Evolutionary conservation across 805 yeast genomes (phyloP).

Genomic region (Metschnikowia peoriensis): DNA sequence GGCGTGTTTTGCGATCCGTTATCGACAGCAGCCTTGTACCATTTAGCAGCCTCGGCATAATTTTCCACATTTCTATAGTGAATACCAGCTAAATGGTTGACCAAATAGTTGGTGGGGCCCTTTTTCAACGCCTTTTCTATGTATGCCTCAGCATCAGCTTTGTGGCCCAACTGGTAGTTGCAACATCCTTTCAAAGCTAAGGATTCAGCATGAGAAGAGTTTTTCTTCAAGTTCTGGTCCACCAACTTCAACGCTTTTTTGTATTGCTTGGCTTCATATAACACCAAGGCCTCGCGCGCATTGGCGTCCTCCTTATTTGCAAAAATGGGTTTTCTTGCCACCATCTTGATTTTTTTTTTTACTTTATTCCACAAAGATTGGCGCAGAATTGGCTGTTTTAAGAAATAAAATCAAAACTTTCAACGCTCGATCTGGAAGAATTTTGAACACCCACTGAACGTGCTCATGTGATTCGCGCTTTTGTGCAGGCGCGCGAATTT

Average conservation of each 20-base stretch:
- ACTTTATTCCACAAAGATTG: background rate
- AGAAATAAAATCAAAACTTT: no score
- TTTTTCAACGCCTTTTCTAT: conserved; percentile 60
- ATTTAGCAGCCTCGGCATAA: conserved; percentile 73
- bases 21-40: conserved; percentile 71
- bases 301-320: conserved; percentile 65
- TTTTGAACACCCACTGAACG: background rate
- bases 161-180: conserved; percentile 54
- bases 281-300: conserved; percentile 77
- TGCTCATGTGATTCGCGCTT: background rate
- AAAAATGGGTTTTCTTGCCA: conserved; percentile 30
- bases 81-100: conserved; percentile 83
- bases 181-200: conserved; percentile 81
- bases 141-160: conserved; percentile 60
- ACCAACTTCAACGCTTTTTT: conserved; percentile 77
- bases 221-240: conserved; percentile 74
- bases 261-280: conserved; percentile 84
- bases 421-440: background rate
- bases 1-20: conserved; percentile 77
- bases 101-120: conserved; percentile 62
- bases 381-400: background rate
- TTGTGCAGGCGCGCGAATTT: conserved; percentile 3
- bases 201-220: conserved; percentile 73
- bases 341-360: conserved; percentile 4
- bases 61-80: conserved; percentile 69